phyloP scores from a whole-genome alignment of 1,284 basidiomycete genomes.

The Earliella scabrosa region DNA sequence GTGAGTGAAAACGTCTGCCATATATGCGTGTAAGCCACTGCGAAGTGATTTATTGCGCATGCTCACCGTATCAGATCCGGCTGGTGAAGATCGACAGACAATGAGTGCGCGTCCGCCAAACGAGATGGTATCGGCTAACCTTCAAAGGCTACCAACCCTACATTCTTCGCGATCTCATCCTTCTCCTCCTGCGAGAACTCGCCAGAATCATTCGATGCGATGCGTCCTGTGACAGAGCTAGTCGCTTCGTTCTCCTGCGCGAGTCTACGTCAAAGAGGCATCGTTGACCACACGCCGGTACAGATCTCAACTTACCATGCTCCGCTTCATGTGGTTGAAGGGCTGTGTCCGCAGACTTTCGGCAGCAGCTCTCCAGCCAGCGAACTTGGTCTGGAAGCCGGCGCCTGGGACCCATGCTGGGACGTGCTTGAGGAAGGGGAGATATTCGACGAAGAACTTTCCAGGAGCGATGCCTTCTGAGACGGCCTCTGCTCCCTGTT shows the following conservation, averaged over 20 bases:
- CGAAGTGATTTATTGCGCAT: neutral
- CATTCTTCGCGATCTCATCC: neutral
- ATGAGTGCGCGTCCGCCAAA: neutral
- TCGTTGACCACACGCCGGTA: no score
- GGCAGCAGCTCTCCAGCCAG: constrained; percentile 23
- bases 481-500: constrained; percentile 2
- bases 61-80: neutral
- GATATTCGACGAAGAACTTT: constrained; percentile 19
- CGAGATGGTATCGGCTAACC: neutral
- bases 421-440: constrained; percentile 26
- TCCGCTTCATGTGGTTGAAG: neutral
- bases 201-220: neutral
- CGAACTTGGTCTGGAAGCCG: constrained; percentile 24
- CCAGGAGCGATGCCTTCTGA: constrained; percentile 20
- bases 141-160: neutral
- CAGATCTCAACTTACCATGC: neutral
- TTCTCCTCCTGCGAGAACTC: neutral
- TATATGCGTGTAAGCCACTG: neutral
- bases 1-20: constrained; percentile 26
- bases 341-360: constrained; percentile 10
- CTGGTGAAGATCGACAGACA: neutral
- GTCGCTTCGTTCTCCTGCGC: no score
- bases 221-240: neutral
- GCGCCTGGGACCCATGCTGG: constrained; percentile 34
- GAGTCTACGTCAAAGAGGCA: neutral